These are phyloP conservation scores for Yamadazyma atmosphaerica DNA, from an alignment of 1,139 yeast genomes.

Conservation along the genomic window DNA sequence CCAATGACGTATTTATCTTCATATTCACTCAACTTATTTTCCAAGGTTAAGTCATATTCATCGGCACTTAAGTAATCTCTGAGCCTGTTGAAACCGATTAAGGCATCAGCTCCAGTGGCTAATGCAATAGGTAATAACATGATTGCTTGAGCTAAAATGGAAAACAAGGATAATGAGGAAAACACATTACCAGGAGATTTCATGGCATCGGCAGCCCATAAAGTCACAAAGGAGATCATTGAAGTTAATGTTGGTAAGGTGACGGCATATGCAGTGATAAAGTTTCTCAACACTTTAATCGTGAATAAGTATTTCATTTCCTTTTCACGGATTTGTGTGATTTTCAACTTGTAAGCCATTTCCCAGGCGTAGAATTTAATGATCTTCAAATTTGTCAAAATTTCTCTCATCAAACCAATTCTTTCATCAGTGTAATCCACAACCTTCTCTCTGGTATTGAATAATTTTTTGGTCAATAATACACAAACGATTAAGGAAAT, in stretches of 20 bases:
- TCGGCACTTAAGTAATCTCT: slow-evolving; percentile 41
- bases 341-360: slow-evolving; percentile 39
- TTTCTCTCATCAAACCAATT: slow-evolving; percentile 46
- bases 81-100: slow-evolving; percentile 50
- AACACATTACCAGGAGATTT: slow-evolving; percentile 47
- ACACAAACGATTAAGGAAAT: slow-evolving; percentile 42
- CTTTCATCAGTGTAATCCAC: slow-evolving; percentile 43
- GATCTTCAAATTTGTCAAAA: slow-evolving; percentile 40
- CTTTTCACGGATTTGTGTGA: slow-evolving; percentile 34
- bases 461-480: slow-evolving; percentile 35
- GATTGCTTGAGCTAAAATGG: slow-evolving; percentile 52
- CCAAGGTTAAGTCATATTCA: slow-evolving; percentile 32
- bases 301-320: slow-evolving; percentile 45
- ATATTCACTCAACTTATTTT: slow-evolving; percentile 17
- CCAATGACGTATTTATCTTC: slow-evolving; percentile 22
- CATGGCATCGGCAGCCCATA: slow-evolving; percentile 41
- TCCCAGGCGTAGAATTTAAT: slow-evolving; percentile 54
- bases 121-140: slow-evolving; percentile 56
- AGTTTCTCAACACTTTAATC: slow-evolving; percentile 45
- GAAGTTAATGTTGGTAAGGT: slow-evolving; percentile 43
- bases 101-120: slow-evolving; percentile 55
- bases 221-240: slow-evolving; percentile 42
- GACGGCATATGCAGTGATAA: slow-evolving; percentile 49
- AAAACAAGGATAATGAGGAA: slow-evolving; percentile 52
- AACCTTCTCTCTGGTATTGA: slow-evolving; percentile 38